phyloP scores from a whole-genome alignment of 495 filamentous ascomycete species.

The Neohortaea acidophila region DNA sequence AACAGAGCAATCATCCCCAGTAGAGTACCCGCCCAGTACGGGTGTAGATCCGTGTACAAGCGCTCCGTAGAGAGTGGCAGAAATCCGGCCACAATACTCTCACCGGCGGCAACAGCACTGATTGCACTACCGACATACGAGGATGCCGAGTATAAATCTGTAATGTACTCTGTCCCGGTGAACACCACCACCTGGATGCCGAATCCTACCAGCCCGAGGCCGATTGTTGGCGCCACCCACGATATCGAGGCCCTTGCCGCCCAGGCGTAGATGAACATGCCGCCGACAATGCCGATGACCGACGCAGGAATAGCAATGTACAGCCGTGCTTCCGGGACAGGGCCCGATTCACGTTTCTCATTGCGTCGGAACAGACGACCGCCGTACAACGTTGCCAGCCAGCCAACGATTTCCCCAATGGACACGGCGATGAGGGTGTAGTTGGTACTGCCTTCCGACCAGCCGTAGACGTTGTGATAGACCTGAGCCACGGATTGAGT shows the following conservation, averaged over 20 bases:
- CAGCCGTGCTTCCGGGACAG: slow-evolving; percentile 22
- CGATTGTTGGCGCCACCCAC: slow-evolving; percentile 20
- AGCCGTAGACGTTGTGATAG: slow-evolving; percentile 21
- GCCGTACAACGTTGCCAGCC: slow-evolving; percentile 15
- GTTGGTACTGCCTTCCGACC: slow-evolving; percentile 19
- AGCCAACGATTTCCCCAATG: slow-evolving; percentile 25
- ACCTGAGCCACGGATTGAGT: slow-evolving; percentile 25
- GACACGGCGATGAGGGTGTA: slow-evolving; percentile 23
- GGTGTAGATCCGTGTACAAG: slow-evolving; percentile 24
- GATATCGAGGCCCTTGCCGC: slow-evolving; percentile 14
- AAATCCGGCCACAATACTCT: slow-evolving; percentile 29
- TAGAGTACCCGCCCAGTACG: slow-evolving; percentile 26
- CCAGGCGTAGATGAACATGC: slow-evolving; percentile 22
- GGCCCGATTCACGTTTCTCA: slow-evolving; percentile 11
- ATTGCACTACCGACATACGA: slow-evolving; percentile 28
- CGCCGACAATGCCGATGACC: slow-evolving; percentile 18
- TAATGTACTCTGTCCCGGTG: slow-evolving; percentile 24
- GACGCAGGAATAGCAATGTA: slow-evolving; percentile 16
- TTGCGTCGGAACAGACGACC: slow-evolving; percentile 21
- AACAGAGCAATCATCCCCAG: slow-evolving; percentile 23
- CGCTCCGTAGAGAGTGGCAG: slow-evolving; percentile 24
- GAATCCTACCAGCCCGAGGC: slow-evolving; percentile 19
- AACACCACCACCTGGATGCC: slow-evolving; percentile 18
- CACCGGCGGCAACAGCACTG: slow-evolving; percentile 25
- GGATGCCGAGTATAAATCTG: slow-evolving; percentile 25